Percentiles rank a stretch among this genome's conserved stretches.
Evolutionary conservation across 2,329 filamentous ascomycete genomes (phyloP).

Genomic region (Pestalotiopsis sp.): DNA sequence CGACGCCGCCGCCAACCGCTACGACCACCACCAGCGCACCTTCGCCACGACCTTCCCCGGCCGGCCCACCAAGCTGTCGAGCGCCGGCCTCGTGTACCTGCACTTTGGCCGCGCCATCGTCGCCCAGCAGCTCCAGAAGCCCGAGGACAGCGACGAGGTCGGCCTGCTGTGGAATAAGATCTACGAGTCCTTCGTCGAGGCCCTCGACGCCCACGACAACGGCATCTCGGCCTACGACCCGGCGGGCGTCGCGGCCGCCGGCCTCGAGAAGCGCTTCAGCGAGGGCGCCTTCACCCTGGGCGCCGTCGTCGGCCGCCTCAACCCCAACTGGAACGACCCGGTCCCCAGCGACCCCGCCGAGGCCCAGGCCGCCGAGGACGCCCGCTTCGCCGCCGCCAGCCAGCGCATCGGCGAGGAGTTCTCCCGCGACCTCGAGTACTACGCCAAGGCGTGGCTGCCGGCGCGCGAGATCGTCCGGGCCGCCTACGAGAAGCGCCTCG

Average conservation of each 20-base stretch:
- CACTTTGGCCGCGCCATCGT: constrained; percentile 91
- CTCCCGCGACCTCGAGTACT: constrained; percentile 76
- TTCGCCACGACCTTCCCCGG: constrained; percentile 86
- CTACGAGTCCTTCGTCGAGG: constrained; percentile 92
- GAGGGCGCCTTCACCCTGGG: constrained; percentile 83
- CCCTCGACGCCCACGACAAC: constrained; percentile 97
- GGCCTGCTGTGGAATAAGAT: constrained; percentile 82
- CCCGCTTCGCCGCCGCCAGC: constrained; percentile 76
- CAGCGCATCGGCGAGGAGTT: constrained; percentile 89
- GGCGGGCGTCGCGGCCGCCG: constrained; percentile 66
- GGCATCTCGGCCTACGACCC: constrained; percentile 84
- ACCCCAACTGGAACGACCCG: constrained; percentile 78
- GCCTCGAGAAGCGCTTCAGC: constrained; percentile 80
- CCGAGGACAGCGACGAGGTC: constrained; percentile 67
- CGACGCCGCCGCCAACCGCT: constrained; percentile 74
- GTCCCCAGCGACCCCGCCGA: constrained; percentile 52
- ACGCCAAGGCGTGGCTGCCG: constrained; percentile 79
- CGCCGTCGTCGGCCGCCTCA: constrained; percentile 79
- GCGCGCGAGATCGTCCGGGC: constrained; percentile 77
- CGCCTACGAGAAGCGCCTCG: constrained; percentile 70
- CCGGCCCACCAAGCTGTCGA: constrained; percentile 85
- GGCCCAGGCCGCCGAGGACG: constrained; percentile 78
- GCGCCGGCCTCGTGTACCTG: constrained; percentile 91
- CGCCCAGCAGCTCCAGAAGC: constrained; percentile 55
- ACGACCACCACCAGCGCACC: constrained; percentile 95